Evolutionary conservation across 331 rosid species (phyloP), one percentile per base, ranked within the genome.

Genomic region (Acacia pycnantha): DNA sequence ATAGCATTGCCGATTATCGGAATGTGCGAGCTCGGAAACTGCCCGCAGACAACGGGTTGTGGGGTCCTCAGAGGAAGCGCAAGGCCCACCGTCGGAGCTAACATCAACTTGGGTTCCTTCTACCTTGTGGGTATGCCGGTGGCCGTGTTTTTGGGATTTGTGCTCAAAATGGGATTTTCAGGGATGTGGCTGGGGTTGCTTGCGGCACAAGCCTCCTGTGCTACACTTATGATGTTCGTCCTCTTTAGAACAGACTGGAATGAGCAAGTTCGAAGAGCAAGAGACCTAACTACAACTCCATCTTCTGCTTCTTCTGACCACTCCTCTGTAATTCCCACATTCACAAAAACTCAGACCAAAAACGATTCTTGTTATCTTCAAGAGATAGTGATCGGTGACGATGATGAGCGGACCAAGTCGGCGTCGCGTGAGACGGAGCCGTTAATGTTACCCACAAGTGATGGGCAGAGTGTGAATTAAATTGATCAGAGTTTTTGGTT

Each of bases 121-220:
- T 96, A 96, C 47, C 61, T 94, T 40, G 95, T 96, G 76, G 99
- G 99, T 8, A 92, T 94, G 97, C 99, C 99, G 1, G 91, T 96
- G 70, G 94, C 98, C 4, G 83, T 96, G 13, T 14, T 92, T 53
- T 22, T 89, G 83, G 98, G 97, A 9, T 94, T 96, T 71, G 89
- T 87, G 53, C 75, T 73, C 11, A 91, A 92, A 82, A 79, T 90
- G 90, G 99, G 97, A 4, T 96, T 96, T 77, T 61, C 95, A 0
- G 99, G 99, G 35, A 85, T 96, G 1, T 96, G 99, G 99, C 68
- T 96, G 31, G 99, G 99, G 53, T 92, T 96, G 84, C 92, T 96
- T 88, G 98, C 97, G 4, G 98, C 99, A 51, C 99, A 96, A 90
- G 97, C 61, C 69, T 83, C 90, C 0, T 96, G 99, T 33, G 99